Evolutionary conservation across 208 protist species (phyloP).

Genomic region (Trypanosoma theileri): DNA sequence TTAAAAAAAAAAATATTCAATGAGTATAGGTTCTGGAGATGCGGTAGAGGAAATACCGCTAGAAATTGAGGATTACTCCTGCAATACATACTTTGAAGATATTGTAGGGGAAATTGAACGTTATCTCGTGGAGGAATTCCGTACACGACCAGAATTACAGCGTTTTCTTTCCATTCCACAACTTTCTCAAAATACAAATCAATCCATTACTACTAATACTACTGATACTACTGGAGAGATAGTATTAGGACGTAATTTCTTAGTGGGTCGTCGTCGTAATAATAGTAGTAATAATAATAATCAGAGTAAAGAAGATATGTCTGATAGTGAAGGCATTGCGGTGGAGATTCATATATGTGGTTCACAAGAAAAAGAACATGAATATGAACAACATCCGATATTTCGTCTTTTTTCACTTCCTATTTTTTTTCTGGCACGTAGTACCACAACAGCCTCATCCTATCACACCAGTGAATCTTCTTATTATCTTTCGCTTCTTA

Average conservation of each 20-base stretch:
- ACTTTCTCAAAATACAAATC: not conserved
- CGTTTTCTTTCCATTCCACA: conserved; percentile 35
- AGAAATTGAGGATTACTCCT: conserved; percentile 78
- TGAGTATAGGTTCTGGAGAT: not conserved
- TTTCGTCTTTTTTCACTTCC: conserved; percentile 56
- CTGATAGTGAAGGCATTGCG: conserved; percentile 16
- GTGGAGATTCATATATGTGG: conserved; percentile 70
- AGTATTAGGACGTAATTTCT: conserved; percentile 19
- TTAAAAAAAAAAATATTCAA: too few relatives aligned
- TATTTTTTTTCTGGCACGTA: conserved; percentile 70
- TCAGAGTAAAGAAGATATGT: not conserved
- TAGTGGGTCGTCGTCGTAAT: not conserved
- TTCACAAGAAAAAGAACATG: conserved; percentile 1
- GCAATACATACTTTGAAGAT: conserved; percentile 63
- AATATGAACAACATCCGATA: conserved; percentile 46
- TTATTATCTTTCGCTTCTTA: conserved; percentile 73
- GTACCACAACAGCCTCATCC: conserved; percentile 26
- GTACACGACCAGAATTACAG: conserved; percentile 36
- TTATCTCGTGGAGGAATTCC: conserved; percentile 50
- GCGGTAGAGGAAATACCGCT: conserved; percentile 54
- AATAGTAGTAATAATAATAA: not conserved
- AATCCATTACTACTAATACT: not conserved
- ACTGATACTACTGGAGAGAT: not conserved
- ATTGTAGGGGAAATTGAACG: conserved; percentile 55
- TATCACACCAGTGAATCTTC: conserved; percentile 57